Evolutionary conservation across 495 filamentous ascomycete genomes (phyloP).

Genomic region (Tricharina praecox): DNA sequence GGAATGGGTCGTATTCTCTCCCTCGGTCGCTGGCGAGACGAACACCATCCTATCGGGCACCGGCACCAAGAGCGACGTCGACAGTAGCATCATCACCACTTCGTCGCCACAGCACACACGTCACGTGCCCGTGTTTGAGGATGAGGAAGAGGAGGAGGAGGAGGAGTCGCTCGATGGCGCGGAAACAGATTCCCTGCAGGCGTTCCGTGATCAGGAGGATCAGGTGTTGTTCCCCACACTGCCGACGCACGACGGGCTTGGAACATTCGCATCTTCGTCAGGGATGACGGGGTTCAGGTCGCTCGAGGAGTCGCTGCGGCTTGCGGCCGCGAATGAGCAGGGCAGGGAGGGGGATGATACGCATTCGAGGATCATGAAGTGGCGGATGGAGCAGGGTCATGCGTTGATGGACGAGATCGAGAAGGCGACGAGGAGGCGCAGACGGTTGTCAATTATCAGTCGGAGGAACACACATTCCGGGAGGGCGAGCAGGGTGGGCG

Average conservation of each 20-base stretch:
- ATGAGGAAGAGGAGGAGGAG: slow-evolving; percentile 49
- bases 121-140: slow-evolving; percentile 34
- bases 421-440: slow-evolving; percentile 55
- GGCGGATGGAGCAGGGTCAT: slow-evolving; percentile 80
- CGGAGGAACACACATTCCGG: neutral
- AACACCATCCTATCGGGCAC: slow-evolving; percentile 47
- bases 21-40: slow-evolving; percentile 47
- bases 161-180: slow-evolving; percentile 79
- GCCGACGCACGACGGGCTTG: slow-evolving; percentile 80
- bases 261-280: slow-evolving; percentile 43
- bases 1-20: slow-evolving; percentile 94
- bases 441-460: slow-evolving; percentile 31
- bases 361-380: slow-evolving; percentile 68
- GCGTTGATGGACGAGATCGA: slow-evolving; percentile 76
- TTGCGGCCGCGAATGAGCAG: slow-evolving; percentile 39
- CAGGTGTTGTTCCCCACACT: slow-evolving; percentile 39
- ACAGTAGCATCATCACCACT: slow-evolving; percentile 34
- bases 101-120: slow-evolving; percentile 31
- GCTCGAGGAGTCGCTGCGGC: slow-evolving; percentile 36
- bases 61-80: slow-evolving; percentile 61
- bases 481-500: neutral
- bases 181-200: slow-evolving; percentile 59
- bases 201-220: slow-evolving; percentile 37
- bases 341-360: slow-evolving; percentile 43
- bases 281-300: slow-evolving; percentile 5